These are phyloP conservation scores for Betula pendula DNA, from an alignment of 306 rosid genomes.

Conservation along the genomic window DNA sequence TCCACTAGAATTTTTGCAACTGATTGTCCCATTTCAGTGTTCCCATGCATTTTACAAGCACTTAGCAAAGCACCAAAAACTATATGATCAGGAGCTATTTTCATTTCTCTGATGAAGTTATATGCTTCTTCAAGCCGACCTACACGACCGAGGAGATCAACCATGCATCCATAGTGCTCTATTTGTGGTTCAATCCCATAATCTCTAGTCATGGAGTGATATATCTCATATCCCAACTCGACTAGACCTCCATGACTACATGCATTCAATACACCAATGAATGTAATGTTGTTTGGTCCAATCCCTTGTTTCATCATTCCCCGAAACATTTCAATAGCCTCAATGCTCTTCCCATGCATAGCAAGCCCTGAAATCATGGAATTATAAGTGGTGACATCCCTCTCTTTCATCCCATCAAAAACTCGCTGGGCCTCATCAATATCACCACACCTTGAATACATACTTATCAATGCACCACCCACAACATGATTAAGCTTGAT, in stretches of 20 bases:
- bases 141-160: slow-evolving; percentile 50
- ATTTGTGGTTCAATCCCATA: slow-evolving; percentile 41
- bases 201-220: slow-evolving; percentile 39
- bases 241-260: slow-evolving; percentile 54
- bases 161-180: slow-evolving; percentile 56
- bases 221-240: slow-evolving; percentile 36
- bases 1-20: no score
- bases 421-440: slow-evolving; percentile 31
- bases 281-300: slow-evolving; percentile 41
- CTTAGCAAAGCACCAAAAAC: no score
- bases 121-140: slow-evolving; percentile 48
- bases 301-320: slow-evolving; percentile 30
- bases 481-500: slow-evolving; percentile 37
- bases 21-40: no score
- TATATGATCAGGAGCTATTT: no score
- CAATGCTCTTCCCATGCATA: slow-evolving; percentile 47
- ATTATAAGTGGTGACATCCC: slow-evolving; percentile 45
- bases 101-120: slow-evolving; percentile 23
- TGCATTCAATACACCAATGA: slow-evolving; percentile 47
- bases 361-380: slow-evolving; percentile 51
- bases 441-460: slow-evolving; percentile 50
- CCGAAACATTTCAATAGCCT: slow-evolving; percentile 36
- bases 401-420: slow-evolving; percentile 35
- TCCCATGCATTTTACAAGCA: no score
- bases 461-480: slow-evolving; percentile 42